A percentile compares a stretch with the other conserved stretches of the same genome.
These are phyloP conservation scores for Petunia secreta DNA, from an alignment of 257 asterid genomes.

Conservation along the genomic window DNA sequence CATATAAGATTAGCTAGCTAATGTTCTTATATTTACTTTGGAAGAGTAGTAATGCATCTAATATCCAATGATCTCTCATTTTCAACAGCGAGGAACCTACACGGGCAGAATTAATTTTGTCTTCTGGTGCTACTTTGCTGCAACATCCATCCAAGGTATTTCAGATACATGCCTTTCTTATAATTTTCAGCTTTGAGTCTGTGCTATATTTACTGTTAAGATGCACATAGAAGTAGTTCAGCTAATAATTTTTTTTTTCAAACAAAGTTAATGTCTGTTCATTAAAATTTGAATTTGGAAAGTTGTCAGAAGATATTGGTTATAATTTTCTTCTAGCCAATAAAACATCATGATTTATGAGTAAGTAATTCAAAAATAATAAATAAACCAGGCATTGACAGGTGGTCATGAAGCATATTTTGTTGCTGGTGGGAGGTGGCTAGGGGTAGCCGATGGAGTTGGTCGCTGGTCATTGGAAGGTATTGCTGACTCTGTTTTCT, in stretches of 20 bases:
- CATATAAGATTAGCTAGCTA: not conserved
- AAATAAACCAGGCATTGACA: slow-evolving; percentile 86
- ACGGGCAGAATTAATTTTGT: slow-evolving; percentile 47
- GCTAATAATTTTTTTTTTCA: not conserved
- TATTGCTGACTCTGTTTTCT: slow-evolving; percentile 30
- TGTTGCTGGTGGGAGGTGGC: slow-evolving; percentile 65
- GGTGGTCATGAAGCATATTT: slow-evolving; percentile 98
- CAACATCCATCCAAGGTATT: slow-evolving; percentile 90
- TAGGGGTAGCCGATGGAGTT: slow-evolving; percentile 93
- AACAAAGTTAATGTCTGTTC: not conserved
- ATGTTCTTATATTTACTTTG: not conserved
- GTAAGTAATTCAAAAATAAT: slow-evolving; percentile 62
- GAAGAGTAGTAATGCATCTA: not conserved
- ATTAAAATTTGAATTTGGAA: slow-evolving; percentile 19
- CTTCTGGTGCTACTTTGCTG: slow-evolving; percentile 75
- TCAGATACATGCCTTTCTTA: slow-evolving; percentile 8
- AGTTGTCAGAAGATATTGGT: slow-evolving; percentile 27
- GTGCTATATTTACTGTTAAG: not conserved
- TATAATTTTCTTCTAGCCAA: slow-evolving; percentile 20
- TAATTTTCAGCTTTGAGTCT: not conserved
- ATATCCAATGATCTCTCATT: slow-evolving; percentile 29
- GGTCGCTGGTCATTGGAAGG: slow-evolving; percentile 87
- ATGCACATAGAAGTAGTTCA: not conserved
- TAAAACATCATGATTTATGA: slow-evolving; percentile 25
- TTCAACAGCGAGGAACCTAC: slow-evolving; percentile 56